Percentiles rank a stretch among this genome's conserved stretches.
Conservation (phyloP, 164 flowering plant species). For the Liriodendron chinense region DNA sequence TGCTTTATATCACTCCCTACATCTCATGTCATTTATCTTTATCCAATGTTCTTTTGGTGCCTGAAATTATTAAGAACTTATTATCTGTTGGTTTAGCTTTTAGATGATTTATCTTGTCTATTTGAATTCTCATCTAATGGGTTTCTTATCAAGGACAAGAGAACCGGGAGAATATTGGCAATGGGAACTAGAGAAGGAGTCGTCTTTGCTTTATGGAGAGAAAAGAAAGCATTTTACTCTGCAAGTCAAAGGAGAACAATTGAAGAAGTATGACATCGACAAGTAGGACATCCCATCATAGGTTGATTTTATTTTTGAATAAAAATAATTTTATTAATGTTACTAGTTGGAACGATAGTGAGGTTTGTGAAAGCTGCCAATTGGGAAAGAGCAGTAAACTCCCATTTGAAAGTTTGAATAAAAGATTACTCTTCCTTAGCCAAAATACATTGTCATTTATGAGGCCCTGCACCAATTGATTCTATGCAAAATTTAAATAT, state of each 20-base stretch:
- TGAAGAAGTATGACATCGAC: background rate
- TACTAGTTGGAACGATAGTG: too few relatives aligned
- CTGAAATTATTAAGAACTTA: background rate
- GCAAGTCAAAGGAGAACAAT: background rate
- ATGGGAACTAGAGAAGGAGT: background rate
- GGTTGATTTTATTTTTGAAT: too few relatives aligned
- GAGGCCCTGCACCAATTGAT: background rate
- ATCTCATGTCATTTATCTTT: background rate
- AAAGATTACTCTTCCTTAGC: too few relatives aligned
- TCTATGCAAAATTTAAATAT: too few relatives aligned
- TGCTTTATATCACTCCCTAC: background rate
- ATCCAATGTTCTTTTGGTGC: background rate
- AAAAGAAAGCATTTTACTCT: background rate
- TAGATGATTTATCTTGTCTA: background rate
- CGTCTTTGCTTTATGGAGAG: background rate
- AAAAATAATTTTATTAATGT: too few relatives aligned
- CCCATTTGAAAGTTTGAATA: too few relatives aligned
- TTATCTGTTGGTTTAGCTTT: background rate
- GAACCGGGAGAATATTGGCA: background rate
- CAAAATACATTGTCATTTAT: constrained; percentile 4
- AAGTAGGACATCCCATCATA: background rate
- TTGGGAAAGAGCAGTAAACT: too few relatives aligned
- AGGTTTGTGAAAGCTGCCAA: too few relatives aligned
- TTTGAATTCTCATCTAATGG: background rate
- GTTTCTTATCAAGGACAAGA: background rate